Conservation (phyloP, 2,329 filamentous ascomycete genomes). For the Penicillium sp. region DNA sequence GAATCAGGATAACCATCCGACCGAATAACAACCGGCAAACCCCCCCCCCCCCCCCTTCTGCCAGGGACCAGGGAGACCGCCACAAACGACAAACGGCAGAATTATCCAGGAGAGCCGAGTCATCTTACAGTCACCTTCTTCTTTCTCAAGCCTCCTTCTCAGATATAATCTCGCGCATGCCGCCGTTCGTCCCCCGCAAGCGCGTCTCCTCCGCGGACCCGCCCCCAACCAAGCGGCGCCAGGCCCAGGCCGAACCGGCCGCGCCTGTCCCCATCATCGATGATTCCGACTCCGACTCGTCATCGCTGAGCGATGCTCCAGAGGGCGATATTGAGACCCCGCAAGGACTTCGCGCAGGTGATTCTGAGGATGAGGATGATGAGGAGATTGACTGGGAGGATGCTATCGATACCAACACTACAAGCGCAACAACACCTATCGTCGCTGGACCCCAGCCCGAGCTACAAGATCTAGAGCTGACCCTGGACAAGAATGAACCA, state of each 20-base stretch:
- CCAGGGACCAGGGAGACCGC: too few relatives aligned
- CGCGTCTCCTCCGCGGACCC: constrained; percentile 45
- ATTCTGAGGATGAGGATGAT: constrained; percentile 53
- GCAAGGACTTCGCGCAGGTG: constrained; percentile 1
- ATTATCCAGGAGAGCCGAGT: too few relatives aligned
- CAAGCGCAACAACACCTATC: constrained; percentile 37
- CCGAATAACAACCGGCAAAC: too few relatives aligned
- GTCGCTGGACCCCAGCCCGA: constrained; percentile 58
- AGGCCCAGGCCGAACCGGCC: constrained; percentile 34
- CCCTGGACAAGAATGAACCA: constrained; percentile 61
- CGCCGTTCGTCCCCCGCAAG: constrained; percentile 55
- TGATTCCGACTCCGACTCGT: constrained; percentile 38
- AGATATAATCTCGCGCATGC: constrained; percentile 43
- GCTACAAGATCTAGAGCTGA: constrained; percentile 75
- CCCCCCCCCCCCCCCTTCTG: too few relatives aligned
- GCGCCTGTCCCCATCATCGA: constrained; percentile 32
- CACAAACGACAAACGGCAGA: too few relatives aligned
- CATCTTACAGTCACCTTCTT: background rate
- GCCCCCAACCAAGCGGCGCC: constrained; percentile 46
- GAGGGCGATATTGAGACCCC: constrained; percentile 25
- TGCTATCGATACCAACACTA: constrained; percentile 53
- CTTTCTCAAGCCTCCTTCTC: background rate
- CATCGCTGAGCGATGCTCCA: constrained; percentile 47
- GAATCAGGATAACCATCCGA: too few relatives aligned
- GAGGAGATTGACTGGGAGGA: constrained; percentile 67